phyloP scores from a whole-genome alignment of 805 yeast species.

The Yarrowia sp. region DNA sequence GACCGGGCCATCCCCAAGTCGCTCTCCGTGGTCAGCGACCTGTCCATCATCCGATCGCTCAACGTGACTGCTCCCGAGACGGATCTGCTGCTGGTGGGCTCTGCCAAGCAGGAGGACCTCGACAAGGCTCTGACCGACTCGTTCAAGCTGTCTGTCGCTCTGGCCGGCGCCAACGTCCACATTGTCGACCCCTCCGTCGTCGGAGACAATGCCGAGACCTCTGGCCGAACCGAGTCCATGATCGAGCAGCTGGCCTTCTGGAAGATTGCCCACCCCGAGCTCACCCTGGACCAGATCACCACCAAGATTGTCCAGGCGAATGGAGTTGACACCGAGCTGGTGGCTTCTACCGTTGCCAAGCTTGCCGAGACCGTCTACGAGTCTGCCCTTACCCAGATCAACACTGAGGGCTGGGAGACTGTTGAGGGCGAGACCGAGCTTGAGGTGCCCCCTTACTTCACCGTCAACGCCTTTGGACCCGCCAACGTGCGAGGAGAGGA shows the following conservation, averaged over 20 bases:
- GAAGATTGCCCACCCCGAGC: slow-evolving; percentile 68
- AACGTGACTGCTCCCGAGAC: slow-evolving; percentile 69
- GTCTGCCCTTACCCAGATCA: slow-evolving; percentile 47
- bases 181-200: slow-evolving; percentile 68
- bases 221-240: slow-evolving; percentile 76
- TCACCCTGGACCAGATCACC: slow-evolving; percentile 66
- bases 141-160: slow-evolving; percentile 61
- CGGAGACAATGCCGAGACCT: slow-evolving; percentile 72
- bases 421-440: slow-evolving; percentile 46
- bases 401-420: slow-evolving; percentile 51
- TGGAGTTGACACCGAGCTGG: slow-evolving; percentile 81
- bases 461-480: slow-evolving; percentile 39
- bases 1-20: slow-evolving; percentile 55
- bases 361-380: slow-evolving; percentile 49
- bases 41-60: slow-evolving; percentile 58
- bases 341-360: slow-evolving; percentile 60
- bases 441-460: slow-evolving; percentile 40
- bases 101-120: slow-evolving; percentile 46
- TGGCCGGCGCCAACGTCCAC: slow-evolving; percentile 60
- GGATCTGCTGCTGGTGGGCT: slow-evolving; percentile 64
- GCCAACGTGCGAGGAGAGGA: slow-evolving; percentile 36
- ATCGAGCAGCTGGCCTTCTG: slow-evolving; percentile 84
- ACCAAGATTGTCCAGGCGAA: slow-evolving; percentile 80
- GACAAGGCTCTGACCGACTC: slow-evolving; percentile 61
- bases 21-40: slow-evolving; percentile 67